These are phyloP conservation scores for Pseudozyma pruni DNA, from an alignment of 1,284 basidiomycete genomes.

Conservation along the genomic window DNA sequence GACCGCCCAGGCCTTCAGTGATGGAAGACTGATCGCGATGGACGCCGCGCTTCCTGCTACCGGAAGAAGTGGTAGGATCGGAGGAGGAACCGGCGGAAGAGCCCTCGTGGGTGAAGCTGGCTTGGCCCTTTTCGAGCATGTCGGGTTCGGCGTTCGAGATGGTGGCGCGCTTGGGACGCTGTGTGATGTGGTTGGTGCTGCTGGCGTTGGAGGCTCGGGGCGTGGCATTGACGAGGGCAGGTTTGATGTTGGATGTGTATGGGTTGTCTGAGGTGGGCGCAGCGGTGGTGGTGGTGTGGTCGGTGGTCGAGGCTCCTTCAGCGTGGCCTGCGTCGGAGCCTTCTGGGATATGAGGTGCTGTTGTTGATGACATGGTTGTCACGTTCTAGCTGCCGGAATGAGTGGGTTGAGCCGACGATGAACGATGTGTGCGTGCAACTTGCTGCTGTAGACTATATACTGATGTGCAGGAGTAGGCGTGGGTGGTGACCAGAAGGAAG, in stretches of 20 bases:
- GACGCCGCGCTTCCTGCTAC: conserved; percentile 13
- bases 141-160: conserved; percentile 37
- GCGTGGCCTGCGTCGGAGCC: background rate
- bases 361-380: too few species aligned
- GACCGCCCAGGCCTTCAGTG: conserved; percentile 37
- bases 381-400: too few species aligned
- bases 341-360: too few species aligned
- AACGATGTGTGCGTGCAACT: too few species aligned
- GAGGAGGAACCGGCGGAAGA: conserved; percentile 26
- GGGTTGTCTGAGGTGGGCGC: conserved; percentile 14
- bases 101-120: conserved; percentile 24
- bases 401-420: too few species aligned
- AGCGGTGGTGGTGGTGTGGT: conserved; percentile 3
- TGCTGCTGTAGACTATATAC: too few species aligned
- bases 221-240: conserved; percentile 3
- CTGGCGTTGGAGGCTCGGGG: conserved; percentile 10
- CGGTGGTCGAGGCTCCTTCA: background rate
- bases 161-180: conserved; percentile 46
- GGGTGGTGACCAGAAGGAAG: too few species aligned
- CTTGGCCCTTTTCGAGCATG: conserved; percentile 46
- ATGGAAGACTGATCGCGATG: conserved; percentile 37
- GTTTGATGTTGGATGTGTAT: conserved; percentile 9
- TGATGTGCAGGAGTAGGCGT: too few species aligned
- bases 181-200: conserved; percentile 25
- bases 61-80: conserved; percentile 14